Evolutionary conservation across 1,284 basidiomycete genomes (phyloP).

Genomic region (Flammula alnicola): DNA sequence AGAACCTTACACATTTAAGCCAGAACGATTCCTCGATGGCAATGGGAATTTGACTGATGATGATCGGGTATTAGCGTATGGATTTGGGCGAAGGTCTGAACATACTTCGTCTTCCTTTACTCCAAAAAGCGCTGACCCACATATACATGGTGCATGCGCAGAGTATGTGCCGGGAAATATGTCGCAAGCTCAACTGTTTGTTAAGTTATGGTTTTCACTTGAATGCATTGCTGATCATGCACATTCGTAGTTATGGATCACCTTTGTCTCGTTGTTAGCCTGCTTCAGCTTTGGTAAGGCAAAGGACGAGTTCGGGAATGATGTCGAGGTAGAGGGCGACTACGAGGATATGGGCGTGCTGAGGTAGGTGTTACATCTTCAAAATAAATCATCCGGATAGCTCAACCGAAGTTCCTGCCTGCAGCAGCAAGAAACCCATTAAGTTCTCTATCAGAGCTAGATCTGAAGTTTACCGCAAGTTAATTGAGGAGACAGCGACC

Average conservation of each 20-base stretch:
- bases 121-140: too few species aligned
- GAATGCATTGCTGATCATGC: too few species aligned
- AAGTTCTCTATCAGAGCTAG: too few species aligned
- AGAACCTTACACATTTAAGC: conserved; percentile 33
- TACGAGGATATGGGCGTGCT: neutral
- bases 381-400: too few species aligned
- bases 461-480: too few species aligned
- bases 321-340: conserved; percentile 22
- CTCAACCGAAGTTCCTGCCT: too few species aligned
- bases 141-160: neutral
- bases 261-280: conserved; percentile 40
- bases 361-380: neutral
- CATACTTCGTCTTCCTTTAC: too few species aligned
- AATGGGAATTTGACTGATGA: conserved; percentile 28
- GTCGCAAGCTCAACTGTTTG: conserved; percentile 27
- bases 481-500: too few species aligned
- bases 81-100: conserved; percentile 35
- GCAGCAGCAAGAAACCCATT: too few species aligned
- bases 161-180: conserved; percentile 16
- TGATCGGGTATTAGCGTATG: conserved; percentile 26
- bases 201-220: too few species aligned
- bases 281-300: conserved; percentile 38
- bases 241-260: conserved; percentile 33
- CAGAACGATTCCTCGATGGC: conserved; percentile 32
- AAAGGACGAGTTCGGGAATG: conserved; percentile 34